Percentiles rank a stretch among this genome's conserved stretches.
Evolutionary conservation across 345 rosid genomes (phyloP).

Genomic region (Aquilaria malaccensis): DNA sequence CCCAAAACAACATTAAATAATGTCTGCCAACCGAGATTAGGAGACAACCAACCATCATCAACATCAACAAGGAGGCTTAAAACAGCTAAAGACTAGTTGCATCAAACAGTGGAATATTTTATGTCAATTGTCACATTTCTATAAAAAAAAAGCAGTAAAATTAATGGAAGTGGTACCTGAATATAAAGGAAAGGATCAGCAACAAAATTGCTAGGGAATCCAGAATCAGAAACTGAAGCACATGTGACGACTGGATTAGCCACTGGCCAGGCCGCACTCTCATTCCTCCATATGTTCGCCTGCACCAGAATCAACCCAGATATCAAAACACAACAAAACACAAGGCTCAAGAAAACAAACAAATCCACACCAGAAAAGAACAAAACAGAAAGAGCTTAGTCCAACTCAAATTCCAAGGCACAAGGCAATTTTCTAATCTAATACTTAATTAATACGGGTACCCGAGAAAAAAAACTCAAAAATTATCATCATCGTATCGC

Average conservation of each 20-base stretch:
- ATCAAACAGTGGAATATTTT: no score
- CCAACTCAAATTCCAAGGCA: no score
- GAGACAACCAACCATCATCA: no score
- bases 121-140: no score
- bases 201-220: slow-evolving; percentile 81
- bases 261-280: slow-evolving; percentile 85
- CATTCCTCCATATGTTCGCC: slow-evolving; percentile 69
- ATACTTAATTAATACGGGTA: no score
- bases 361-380: neutral
- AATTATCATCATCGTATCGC: no score
- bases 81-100: no score
- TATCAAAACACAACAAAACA: slow-evolving; percentile 2
- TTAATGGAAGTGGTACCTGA: slow-evolving; percentile 38
- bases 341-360: neutral
- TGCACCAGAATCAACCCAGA: slow-evolving; percentile 24
- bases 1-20: no score
- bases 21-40: no score
- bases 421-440: no score
- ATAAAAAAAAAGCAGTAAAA: neutral
- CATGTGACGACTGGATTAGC: slow-evolving; percentile 95
- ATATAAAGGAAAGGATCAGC: slow-evolving; percentile 92
- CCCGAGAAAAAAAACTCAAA: no score
- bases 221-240: slow-evolving; percentile 68
- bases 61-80: no score
- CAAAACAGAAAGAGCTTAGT: neutral